These are phyloP conservation scores for Paramecium bursaria DNA, from an alignment of 73 alveolate genomes.

Conservation along the genomic window DNA sequence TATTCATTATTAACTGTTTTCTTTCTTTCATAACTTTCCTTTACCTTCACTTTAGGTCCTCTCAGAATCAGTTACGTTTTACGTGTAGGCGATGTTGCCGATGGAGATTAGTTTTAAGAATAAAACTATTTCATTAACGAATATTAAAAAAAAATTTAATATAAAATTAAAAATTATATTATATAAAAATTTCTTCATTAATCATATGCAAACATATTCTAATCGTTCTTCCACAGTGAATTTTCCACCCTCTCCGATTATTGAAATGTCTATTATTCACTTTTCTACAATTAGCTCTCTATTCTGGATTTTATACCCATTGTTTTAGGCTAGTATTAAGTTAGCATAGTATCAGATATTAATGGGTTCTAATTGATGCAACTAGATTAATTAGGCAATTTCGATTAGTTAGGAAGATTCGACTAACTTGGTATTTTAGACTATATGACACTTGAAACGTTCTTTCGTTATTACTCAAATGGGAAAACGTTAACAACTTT, in stretches of 20 bases:
- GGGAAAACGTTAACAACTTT: slow-evolving; percentile 14
- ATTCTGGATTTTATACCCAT: slow-evolving; percentile 29
- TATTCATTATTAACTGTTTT: not conserved
- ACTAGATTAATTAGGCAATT: slow-evolving; percentile 44
- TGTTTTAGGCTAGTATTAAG: slow-evolving; percentile 35
- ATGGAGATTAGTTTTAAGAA: slow-evolving; percentile 29
- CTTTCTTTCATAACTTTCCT: slow-evolving; percentile 17
- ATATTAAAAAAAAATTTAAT: slow-evolving; percentile 13
- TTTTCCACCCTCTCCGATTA: slow-evolving; percentile 30
- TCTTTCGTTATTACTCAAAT: not conserved
- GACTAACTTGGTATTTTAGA: slow-evolving; percentile 17
- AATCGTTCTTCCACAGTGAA: slow-evolving; percentile 21
- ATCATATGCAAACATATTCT: slow-evolving; percentile 47
- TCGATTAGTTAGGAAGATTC: not conserved
- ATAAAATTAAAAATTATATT: too few relatives aligned
- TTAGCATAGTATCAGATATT: slow-evolving; percentile 22
- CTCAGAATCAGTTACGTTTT: slow-evolving; percentile 41
- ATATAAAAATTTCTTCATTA: not conserved
- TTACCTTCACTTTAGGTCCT: not conserved
- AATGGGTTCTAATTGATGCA: slow-evolving; percentile 36
- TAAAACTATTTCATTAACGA: slow-evolving; percentile 55
- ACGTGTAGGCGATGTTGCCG: slow-evolving; percentile 15
- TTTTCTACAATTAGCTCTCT: slow-evolving; percentile 2
- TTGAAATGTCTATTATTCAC: not conserved
- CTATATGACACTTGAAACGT: not conserved